Base-by-base conservation (phyloP, 1,284 basidiomycete genomes). In the Abortiporus biennis region DNA sequence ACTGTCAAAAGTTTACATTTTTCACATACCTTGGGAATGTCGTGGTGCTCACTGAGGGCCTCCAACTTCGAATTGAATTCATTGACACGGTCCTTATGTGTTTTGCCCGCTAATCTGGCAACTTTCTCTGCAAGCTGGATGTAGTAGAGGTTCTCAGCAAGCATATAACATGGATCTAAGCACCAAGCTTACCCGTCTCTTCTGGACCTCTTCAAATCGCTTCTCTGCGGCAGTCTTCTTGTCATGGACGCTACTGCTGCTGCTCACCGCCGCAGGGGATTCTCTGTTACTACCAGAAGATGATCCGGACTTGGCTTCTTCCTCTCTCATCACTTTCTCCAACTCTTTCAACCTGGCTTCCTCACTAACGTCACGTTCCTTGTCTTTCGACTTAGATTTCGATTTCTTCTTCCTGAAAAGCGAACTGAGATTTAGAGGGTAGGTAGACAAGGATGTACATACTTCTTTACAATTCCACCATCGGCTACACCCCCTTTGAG, bases 31-130 rank as follows among this genome's bases (percentile, higher is more conserved):
- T 92, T 92, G 31, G 91, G 91, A 53, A 94, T 92, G 61, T 94
- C 91, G 61, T 94, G 88, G 71, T 94, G 92, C 67, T 94, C 91
- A 58, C 85, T 88, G 46, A 96, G 76, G 39, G 77, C 70, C 61
- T 94, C 93, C 5, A 99, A 72, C 59, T 96, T 90, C 23, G 76
- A 60, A 61, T 99, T 99, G 58, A 93, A 91, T 57, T 93, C 89
- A 47, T 80, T 81, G 17, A 99, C 93, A 38, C 93, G 84, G 48
- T 99, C 95, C 66, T 97, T 97, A 67, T 99, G 95, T 6, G 90
- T 92, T 66, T 85, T 88, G 53, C 72, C 71, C 0, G 94, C 94
- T 54, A 89, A 63, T 63, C 83, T 91, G 23, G 78, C 75, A 19
- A 94, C 89, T 53, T 80, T 79, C 48, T 85, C 80, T n/a, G 79